phyloP scores from a whole-genome alignment of 2,329 filamentous ascomycete species.

The Pestalotiopsis sp. region DNA sequence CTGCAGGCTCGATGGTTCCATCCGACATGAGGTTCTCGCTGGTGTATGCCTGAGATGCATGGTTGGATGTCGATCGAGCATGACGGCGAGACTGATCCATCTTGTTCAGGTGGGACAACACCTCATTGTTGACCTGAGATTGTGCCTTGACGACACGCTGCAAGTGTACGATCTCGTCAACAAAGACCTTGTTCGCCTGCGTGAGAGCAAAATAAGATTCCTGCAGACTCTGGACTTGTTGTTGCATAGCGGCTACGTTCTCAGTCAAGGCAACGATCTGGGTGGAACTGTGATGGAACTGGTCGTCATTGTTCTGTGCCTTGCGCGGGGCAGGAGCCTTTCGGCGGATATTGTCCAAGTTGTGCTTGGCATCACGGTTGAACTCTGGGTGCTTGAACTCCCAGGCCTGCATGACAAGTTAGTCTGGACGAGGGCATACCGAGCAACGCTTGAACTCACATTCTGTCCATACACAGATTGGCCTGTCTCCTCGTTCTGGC shows the following conservation, averaged over 20 bases:
- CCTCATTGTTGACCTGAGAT: constrained; percentile 59
- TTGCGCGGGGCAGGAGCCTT: constrained; percentile 94
- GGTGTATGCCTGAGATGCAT: constrained; percentile 36
- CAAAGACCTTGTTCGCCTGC: constrained; percentile 63
- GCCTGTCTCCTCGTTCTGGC: constrained; percentile 85
- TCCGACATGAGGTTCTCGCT: constrained; percentile 45
- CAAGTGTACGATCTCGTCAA: constrained; percentile 63
- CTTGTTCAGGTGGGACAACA: constrained; percentile 58
- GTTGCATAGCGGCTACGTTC: constrained; percentile 85
- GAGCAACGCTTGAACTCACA: constrained; percentile 49
- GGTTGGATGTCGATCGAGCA: constrained; percentile 40
- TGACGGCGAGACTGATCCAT: constrained; percentile 48
- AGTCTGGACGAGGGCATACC: constrained; percentile 27
- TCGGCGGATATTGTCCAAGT: constrained; percentile 91
- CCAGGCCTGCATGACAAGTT: constrained; percentile 66
- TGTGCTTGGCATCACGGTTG: constrained; percentile 92
- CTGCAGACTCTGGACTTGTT: constrained; percentile 86
- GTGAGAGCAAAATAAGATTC: constrained; percentile 81
- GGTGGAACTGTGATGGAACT: constrained; percentile 77
- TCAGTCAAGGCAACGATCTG: constrained; percentile 89
- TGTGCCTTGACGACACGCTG: constrained; percentile 64
- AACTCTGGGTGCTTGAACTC: constrained; percentile 99
- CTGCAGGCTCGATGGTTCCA: constrained; percentile 48
- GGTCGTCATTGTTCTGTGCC: constrained; percentile 65
- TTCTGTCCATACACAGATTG: constrained; percentile 81